Conservation (phyloP, 192 early-diverging fungal genomes). For the Backusella tarrabulga region DNA sequence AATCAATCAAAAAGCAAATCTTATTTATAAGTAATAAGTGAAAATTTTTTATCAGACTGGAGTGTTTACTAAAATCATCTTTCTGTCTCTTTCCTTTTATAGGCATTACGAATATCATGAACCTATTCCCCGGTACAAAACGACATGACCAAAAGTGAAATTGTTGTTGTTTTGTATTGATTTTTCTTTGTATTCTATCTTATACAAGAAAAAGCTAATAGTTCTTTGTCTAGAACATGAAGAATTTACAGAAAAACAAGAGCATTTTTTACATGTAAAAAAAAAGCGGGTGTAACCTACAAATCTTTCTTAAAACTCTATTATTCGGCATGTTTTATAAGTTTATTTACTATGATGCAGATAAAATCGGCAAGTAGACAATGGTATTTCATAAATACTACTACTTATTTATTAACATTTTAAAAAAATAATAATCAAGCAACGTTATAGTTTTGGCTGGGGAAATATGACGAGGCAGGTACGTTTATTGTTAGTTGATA, state of each 20-base stretch:
- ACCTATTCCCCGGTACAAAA: not conserved
- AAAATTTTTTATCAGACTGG: not conserved
- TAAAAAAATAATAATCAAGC: too few species aligned
- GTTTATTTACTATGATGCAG: not conserved
- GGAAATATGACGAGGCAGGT: not conserved
- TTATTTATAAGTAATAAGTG: not conserved
- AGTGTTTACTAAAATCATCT: not conserved
- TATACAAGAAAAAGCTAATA: not conserved
- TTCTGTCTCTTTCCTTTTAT: not conserved
- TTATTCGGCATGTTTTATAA: not conserved
- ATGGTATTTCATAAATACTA: too few species aligned
- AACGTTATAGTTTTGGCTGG: not conserved
- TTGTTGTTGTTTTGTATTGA: not conserved
- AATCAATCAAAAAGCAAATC: not conserved
- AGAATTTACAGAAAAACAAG: constrained; percentile 4
- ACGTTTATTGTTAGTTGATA: not conserved
- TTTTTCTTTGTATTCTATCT: not conserved
- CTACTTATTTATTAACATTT: too few species aligned
- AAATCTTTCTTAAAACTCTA: not conserved
- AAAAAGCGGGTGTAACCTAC: not conserved
- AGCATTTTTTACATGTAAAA: not conserved
- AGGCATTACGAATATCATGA: not conserved
- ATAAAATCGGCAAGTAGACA: not conserved
- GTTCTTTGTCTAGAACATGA: not conserved
- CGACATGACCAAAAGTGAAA: not conserved